Evolutionary conservation across 768 basidiomycete genomes (phyloP), one percentile per base, ranked within the genome.

Genomic region (Naganishia randhawae): DNA sequence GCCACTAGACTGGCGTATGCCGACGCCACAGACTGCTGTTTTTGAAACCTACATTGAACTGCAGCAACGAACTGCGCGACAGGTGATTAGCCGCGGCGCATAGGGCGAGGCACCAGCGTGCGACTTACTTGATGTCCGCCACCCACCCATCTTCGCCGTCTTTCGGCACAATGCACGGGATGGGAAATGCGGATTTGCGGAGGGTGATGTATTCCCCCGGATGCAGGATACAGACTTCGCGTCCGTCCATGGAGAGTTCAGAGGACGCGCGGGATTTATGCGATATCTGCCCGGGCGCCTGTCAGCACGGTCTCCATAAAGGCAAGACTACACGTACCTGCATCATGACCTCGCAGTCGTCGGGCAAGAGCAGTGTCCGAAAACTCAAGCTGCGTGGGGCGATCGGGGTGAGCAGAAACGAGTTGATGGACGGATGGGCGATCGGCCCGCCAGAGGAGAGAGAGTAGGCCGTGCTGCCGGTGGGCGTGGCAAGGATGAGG

Each of bases 401-500:
- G 72, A 97, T 95, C n/a, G 94, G 94, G 1, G 94, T 95, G 48
- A 97, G 82, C 16, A 97, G 89, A 61, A 96, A 84, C 0, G 92
- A 90, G 68, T 89, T 90, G 42, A 94, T 82, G 2, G 90, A 91
- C 2, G 94, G 94, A 71, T 96, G 94, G 0, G 96, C 92, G 72
- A 97, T 96, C 3, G 94, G 94, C 29, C 94, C 94, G 37, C 94
- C 94, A 0, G 93, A 91, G 3, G 92, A 95, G 27, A 97, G 84
- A 0, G 93, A 96, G 80, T 97, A 96, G 17, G 94, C 94, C 3
- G 94, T 96, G 25, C 93, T 96, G 7, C 94, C 94, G 2, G 94
- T 97, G 25, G 94, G 94, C 1, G 94, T 97, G 8, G 92, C 92
- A 64, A 97, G 87, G 66, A 96, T 92, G 68, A 96, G 82, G 41